Base-by-base conservation (phyloP, 2,329 filamentous ascomycete species). In the Fusarium annulatum region DNA sequence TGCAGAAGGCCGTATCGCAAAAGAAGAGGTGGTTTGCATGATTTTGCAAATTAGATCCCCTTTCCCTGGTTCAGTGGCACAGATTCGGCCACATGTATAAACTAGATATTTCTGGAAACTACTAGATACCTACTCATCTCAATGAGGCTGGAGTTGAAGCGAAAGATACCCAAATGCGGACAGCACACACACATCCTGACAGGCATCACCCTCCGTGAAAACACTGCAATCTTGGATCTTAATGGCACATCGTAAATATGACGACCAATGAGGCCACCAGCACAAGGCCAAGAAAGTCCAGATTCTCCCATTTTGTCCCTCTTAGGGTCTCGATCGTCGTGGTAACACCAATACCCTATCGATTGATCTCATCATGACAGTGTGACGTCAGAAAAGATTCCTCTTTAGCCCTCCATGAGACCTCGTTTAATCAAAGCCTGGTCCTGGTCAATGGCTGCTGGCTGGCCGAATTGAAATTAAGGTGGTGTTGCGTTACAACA, bases 1-100 rank as follows among this genome's bases (percentile, higher is more conserved):
- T 84, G 82, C 84, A 86, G 76, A 88, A 87, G 81, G 79, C 77
- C 34, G 73, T 72, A 30, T 74, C 74, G 41, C 84, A 81, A 73
- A 83, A 80, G 74, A 81, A 76, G 68, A 80, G 80, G 74, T 82
- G 78, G 78, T 76, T 76, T 41, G 72, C 52, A 67, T 49, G 42
- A 49, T 23, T 34, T 56, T 34, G 45, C 41, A 63, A 49, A 58
- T 57, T 63, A 21, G 33, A 61, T 61, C 77, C 67, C 46, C 69
- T 62, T 61, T 77, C 67, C 46, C 69, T 64, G 55, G 59, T 49
- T 57, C 59, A 30, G 56, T 72, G 72, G 72, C 69, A 64, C 63
- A 33, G 46, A 45, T 34, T 52, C 52, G 55, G 60, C 63, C 66
- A 71, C 65, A 38, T 77, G 74, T 75, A 74, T 30, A 45, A 65